These are phyloP conservation scores for Phytopythium delawarense DNA, from an alignment of 352 stramenopile genomes.

Conservation along the genomic window DNA sequence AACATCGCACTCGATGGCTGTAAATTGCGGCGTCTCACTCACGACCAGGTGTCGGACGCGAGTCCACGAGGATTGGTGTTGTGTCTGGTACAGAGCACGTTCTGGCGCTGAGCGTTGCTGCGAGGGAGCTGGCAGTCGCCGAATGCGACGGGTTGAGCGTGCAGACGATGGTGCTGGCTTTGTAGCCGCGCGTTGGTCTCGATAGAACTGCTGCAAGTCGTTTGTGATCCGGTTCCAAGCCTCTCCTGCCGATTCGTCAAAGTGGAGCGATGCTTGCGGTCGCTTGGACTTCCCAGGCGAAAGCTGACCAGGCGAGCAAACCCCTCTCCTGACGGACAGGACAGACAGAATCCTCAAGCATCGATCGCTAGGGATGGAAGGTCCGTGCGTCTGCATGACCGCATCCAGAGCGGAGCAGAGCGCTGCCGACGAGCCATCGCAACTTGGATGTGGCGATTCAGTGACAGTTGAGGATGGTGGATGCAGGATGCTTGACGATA, in stretches of 20 bases:
- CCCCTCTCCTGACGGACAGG: slow-evolving; percentile 11
- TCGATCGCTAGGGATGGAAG: slow-evolving; percentile 12
- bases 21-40: slow-evolving; percentile 23
- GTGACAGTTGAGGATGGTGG: background rate
- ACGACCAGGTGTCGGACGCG: slow-evolving; percentile 18
- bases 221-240: slow-evolving; percentile 20
- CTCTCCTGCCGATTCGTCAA: slow-evolving; percentile 16
- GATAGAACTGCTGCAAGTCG: slow-evolving; percentile 4
- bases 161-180: slow-evolving; percentile 1
- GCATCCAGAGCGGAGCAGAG: slow-evolving; percentile 11
- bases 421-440: background rate
- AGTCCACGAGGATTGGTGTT: slow-evolving; percentile 10
- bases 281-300: slow-evolving; percentile 8
- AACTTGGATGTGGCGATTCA: background rate
- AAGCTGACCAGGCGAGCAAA: background rate
- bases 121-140: slow-evolving; percentile 6
- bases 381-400: slow-evolving; percentile 23
- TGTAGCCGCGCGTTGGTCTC: background rate
- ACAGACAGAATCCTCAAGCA: slow-evolving; percentile 17
- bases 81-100: slow-evolving; percentile 5
- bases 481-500: background rate
- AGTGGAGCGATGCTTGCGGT: slow-evolving; percentile 24
- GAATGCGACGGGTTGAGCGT: slow-evolving; percentile 18
- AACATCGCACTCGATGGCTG: slow-evolving; percentile 27
- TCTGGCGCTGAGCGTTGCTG: background rate